Evolutionary conservation across 768 basidiomycete genomes (phyloP).

Genomic region (Mrakia blollopis): DNA sequence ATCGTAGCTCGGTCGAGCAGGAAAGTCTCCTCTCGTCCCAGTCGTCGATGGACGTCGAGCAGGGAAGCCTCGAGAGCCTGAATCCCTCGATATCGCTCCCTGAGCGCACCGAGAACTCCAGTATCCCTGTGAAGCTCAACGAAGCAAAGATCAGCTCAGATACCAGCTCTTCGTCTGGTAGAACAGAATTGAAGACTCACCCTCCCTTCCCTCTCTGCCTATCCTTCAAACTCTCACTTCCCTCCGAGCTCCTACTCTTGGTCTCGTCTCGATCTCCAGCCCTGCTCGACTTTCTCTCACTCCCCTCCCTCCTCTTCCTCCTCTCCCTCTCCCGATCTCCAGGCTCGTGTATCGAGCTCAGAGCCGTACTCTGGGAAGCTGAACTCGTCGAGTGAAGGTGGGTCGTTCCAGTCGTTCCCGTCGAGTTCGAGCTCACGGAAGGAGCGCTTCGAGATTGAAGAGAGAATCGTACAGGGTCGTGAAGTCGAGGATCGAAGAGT

Average conservation of each 20-base stretch:
- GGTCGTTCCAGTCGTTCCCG: conserved; percentile 36
- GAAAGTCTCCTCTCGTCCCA: conserved; percentile 50
- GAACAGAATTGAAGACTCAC: conserved; percentile 36
- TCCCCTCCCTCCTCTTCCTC: conserved; percentile 42
- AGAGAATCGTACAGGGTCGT: conserved; percentile 83
- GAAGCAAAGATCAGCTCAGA: background rate
- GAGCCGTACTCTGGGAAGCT: conserved; percentile 24
- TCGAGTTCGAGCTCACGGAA: conserved; percentile 35
- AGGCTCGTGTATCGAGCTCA: conserved; percentile 36
- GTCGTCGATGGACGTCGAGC: conserved; percentile 69
- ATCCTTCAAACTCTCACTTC: conserved; percentile 46
- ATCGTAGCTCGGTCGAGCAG: conserved; percentile 35
- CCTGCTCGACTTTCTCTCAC: conserved; percentile 39
- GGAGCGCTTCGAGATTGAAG: conserved; percentile 24
- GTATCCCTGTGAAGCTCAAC: conserved; percentile 56
- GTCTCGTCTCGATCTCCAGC: conserved; percentile 35
- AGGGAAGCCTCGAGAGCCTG: conserved; percentile 72
- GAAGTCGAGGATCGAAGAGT: conserved; percentile 68
- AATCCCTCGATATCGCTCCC: conserved; percentile 66
- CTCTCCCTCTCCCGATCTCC: conserved; percentile 43
- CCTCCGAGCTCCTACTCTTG: conserved; percentile 43
- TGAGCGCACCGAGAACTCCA: conserved; percentile 47
- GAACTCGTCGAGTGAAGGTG: conserved; percentile 40
- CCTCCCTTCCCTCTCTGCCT: conserved; percentile 44
- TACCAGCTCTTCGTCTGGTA: background rate